Conservation (phyloP, 257 asterid genomes). For the Nicotiana benthamiana region DNA sequence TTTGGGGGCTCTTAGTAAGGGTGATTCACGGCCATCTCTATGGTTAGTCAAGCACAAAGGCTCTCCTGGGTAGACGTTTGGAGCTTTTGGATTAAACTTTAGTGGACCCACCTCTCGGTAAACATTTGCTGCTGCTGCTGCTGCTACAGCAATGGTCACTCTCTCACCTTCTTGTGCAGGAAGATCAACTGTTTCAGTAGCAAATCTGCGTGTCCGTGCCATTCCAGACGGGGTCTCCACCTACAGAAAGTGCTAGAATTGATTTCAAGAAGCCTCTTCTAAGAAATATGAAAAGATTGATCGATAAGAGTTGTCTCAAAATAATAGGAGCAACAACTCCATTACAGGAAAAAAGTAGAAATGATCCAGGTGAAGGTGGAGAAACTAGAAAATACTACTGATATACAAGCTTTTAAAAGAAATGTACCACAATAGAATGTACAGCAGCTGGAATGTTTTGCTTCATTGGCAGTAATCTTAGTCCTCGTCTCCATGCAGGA, state of each 20-base stretch:
- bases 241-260: conserved; percentile 29
- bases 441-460: conserved; percentile 79
- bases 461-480: conserved; percentile 65
- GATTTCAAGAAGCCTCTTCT: conserved; percentile 12
- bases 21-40: conserved; percentile 79
- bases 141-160: conserved; percentile 83
- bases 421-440: conserved; percentile 83
- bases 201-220: conserved; percentile 91
- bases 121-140: conserved; percentile 58
- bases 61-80: conserved; percentile 82
- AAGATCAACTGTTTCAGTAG: conserved; percentile 92
- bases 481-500: conserved; percentile 91
- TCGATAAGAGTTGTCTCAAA: background rate
- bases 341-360: background rate
- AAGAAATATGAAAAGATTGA: background rate
- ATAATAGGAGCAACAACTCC: background rate
- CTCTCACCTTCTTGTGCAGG: conserved; percentile 96
- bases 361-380: background rate
- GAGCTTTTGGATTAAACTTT: conserved; percentile 67
- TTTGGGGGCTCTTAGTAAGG: conserved; percentile 65
- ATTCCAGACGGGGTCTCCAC: conserved; percentile 83
- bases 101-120: conserved; percentile 74
- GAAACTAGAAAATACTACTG: background rate
- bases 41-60: conserved; percentile 88
- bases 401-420: background rate